Conservation (phyloP, 2,329 filamentous ascomycete genomes). For the Colletotrichum filicis region DNA sequence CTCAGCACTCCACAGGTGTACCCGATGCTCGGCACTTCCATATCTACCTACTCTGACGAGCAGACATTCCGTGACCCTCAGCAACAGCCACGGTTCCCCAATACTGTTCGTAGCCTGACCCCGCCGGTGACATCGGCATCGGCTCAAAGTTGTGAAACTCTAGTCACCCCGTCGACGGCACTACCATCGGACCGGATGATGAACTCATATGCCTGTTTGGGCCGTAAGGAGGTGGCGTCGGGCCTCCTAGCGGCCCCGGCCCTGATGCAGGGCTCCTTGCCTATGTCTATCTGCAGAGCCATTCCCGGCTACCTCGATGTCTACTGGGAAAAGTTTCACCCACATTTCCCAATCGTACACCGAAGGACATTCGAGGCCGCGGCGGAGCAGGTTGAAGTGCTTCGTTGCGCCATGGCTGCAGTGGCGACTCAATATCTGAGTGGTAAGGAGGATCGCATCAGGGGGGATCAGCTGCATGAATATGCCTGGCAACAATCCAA, state of each 20-base stretch:
- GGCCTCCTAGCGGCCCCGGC: constrained; percentile 48
- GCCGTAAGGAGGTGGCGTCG: constrained; percentile 53
- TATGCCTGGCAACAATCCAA: constrained; percentile 62
- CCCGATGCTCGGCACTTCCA: constrained; percentile 46
- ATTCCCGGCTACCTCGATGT: constrained; percentile 62
- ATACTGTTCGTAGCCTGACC: constrained; percentile 61
- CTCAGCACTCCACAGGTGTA: constrained; percentile 43
- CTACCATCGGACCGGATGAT: constrained; percentile 47
- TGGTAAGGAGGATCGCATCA: constrained; percentile 59
- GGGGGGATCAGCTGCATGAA: constrained; percentile 62
- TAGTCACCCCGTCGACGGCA: constrained; percentile 57
- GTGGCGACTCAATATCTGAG: constrained; percentile 63
- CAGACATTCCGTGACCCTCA: constrained; percentile 47
- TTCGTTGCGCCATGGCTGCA: constrained; percentile 68
- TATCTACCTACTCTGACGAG: constrained; percentile 50
- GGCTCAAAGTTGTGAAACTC: constrained; percentile 59
- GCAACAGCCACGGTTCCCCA: constrained; percentile 49
- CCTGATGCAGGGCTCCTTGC: constrained; percentile 50
- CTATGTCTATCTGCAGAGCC: constrained; percentile 50
- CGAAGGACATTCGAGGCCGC: constrained; percentile 54
- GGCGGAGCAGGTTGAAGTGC: constrained; percentile 52
- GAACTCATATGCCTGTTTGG: constrained; percentile 48
- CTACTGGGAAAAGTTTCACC: constrained; percentile 65
- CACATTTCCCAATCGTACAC: constrained; percentile 62
- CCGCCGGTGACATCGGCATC: constrained; percentile 55